Evolutionary conservation across 805 yeast species (phyloP), one percentile per base, ranked within the genome.

Genomic region (Alloascoidea hylecoeti): DNA sequence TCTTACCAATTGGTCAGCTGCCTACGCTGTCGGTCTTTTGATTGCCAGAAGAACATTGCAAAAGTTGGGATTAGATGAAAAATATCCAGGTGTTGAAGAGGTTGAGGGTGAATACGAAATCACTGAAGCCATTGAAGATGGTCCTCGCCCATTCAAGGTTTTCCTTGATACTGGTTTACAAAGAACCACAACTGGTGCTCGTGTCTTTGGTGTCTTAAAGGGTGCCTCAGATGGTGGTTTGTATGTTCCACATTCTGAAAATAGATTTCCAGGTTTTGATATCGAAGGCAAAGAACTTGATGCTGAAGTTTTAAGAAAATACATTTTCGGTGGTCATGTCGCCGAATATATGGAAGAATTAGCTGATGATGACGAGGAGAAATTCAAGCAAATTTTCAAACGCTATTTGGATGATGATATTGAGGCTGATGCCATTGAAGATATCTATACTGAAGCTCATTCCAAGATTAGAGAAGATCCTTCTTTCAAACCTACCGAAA

Each of bases 251-350:
- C 98, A 92, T 88, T 85, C 95, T 57, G 83, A 95, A 63, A 88
- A 88, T 78, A 88, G 98, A 81, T 92, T 88, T 95, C 98, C 98
- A 70, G 98, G 98, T 74, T 92, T 89, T 94, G 98, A 92, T 70
- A 84, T 89, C 59, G 98, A 92, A 76, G 61, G 80, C 58, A 95
- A 92, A 75, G 98, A 92, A 74, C 78, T 92, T 58, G 98, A 92
- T 64, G 85, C 96, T 58, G 98, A 92, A 64, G 68, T 77, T 55
- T 78, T 92, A 68, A 85, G 96, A 85, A 85, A 84, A 72, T 92
- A 92, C 94, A 92, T 92, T 76, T 81, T 89, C 64, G 97, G 95
- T 75, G 97, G 97, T 69, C 98, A 92, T 82, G 88, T 92, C 62
- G 79, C 98, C 61, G 97, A 92, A 78, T 92, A 92, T 92, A 92